Percentiles rank a stretch among this genome's conserved stretches.
Evolutionary conservation across 805 yeast species (phyloP).

Genomic region (Kodamaea nitidulidarum): DNA sequence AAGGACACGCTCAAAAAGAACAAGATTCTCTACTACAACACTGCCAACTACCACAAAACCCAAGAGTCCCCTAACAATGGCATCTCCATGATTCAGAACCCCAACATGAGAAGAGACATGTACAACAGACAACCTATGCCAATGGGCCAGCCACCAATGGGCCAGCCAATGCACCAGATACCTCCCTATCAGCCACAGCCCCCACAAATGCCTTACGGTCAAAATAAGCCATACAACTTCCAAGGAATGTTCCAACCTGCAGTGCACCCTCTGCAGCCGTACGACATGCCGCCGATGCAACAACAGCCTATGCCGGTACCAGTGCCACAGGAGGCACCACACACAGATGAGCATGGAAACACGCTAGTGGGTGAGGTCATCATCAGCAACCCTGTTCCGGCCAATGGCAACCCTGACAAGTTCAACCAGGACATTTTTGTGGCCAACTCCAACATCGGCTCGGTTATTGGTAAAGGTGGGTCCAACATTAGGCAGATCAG

Average conservation of each 20-base stretch:
- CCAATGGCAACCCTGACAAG: conserved; percentile 41
- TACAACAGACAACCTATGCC: conserved; percentile 12
- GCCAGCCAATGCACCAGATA: conserved; percentile 9
- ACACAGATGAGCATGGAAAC: conserved; percentile 43
- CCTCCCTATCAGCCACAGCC: background rate
- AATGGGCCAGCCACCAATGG: conserved; percentile 13
- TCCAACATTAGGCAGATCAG: conserved; percentile 75
- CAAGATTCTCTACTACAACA: conserved; percentile 58
- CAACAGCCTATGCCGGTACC: background rate
- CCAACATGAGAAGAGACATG: conserved; percentile 15
- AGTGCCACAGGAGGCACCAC: conserved; percentile 31
- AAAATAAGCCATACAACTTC: conserved; percentile 30
- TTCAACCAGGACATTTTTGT: conserved; percentile 68
- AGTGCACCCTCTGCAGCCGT: conserved; percentile 29
- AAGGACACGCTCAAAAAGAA: conserved; percentile 48
- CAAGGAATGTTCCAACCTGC: conserved; percentile 40
- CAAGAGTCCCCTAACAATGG: conserved; percentile 14
- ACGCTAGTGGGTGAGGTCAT: conserved; percentile 40
- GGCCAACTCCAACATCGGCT: conserved; percentile 75
- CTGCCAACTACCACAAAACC: conserved; percentile 38
- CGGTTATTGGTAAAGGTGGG: conserved; percentile 84
- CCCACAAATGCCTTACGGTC: conserved; percentile 16
- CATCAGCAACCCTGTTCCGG: conserved; percentile 29
- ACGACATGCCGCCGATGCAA: conserved; percentile 9
- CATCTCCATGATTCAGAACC: conserved; percentile 23